A percentile compares a stretch with the other conserved stretches of the same genome.
Evolutionary conservation across 495 filamentous ascomycete species (phyloP).

Genomic region (Lichina pygmaea): DNA sequence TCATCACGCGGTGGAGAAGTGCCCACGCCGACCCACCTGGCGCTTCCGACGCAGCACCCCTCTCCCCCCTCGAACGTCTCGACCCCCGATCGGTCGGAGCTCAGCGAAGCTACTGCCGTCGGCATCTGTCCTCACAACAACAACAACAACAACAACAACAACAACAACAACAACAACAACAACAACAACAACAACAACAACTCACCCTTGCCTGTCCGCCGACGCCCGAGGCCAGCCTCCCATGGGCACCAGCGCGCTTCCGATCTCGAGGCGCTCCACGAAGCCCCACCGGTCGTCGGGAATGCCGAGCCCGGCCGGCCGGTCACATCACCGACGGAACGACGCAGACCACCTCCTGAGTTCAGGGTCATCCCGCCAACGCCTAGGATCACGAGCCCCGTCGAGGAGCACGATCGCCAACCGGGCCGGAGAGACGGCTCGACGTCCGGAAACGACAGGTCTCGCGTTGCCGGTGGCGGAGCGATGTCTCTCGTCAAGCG

Average conservation of each 20-base stretch:
- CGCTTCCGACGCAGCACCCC: not conserved
- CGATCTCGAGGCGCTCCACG: not conserved
- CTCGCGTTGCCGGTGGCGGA: slow-evolving; percentile 1
- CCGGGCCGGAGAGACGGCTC: slow-evolving; percentile 9
- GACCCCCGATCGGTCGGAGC: slow-evolving; percentile 12
- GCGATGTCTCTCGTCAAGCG: slow-evolving; percentile 11
- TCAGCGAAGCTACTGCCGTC: slow-evolving; percentile 57
- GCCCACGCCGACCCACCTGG: not conserved
- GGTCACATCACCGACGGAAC: slow-evolving; percentile 7
- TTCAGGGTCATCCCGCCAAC: slow-evolving; percentile 54
- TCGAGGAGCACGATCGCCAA: slow-evolving; percentile 25
- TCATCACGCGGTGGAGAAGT: not conserved
- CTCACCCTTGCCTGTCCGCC: slow-evolving; percentile 49
- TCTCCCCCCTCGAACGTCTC: slow-evolving; percentile 1
- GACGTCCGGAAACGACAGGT: not conserved
- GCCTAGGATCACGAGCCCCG: slow-evolving; percentile 25
- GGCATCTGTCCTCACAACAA: slow-evolving; percentile 74
- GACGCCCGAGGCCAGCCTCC: slow-evolving; percentile 4
- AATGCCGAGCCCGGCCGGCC: too few relatives aligned
- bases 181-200: slow-evolving; percentile 41
- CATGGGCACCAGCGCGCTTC: not conserved
- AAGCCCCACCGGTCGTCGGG: not conserved
- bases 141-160: slow-evolving; percentile 31
- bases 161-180: slow-evolving; percentile 33
- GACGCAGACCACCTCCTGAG: slow-evolving; percentile 42